Base-by-base conservation (phyloP, 2,329 filamentous ascomycete genomes). In the Aspergillus unguis region DNA sequence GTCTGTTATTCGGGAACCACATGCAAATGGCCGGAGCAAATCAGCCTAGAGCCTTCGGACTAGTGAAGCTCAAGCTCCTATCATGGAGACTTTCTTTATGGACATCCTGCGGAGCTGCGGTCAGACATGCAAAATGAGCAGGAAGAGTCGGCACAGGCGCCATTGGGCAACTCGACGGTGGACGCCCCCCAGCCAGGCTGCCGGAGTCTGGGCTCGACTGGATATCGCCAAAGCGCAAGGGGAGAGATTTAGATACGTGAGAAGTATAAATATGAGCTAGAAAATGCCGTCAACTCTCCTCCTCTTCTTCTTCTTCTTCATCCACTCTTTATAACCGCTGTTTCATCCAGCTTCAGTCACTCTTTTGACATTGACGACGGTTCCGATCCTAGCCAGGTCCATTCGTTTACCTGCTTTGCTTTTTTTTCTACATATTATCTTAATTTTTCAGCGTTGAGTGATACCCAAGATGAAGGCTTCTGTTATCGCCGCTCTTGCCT, bases 401-500 rank as follows among this genome's bases (percentile, higher is more conserved):
- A 25, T 53, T 50, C 44, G 29, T 32, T 37, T 38, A 27, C 37
- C 45, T 49, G 36, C 36, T 35, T 36, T 49, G 1, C 9, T 23
- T 35, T 33, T 4, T 49, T 29, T 33, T 44, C 33, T 50, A 44
- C 40, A n/a, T 17, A 17, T 17, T 17, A 17, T 17, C 17, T 17
- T 17, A 17, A 17, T 17, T 17, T 17, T 45, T 45, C 42, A 49
- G 45, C 46, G 46, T 53, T 48, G 26, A 42, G 33, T 49, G 48
- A 48, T 38, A 40, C 50, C 50, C 55, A 54, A 44, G n/a, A 61
- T 61, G 59, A 61, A 53, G 53, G 52, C 54, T 32, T 51, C 57
- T 35, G 38, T 56, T 32, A 32, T 59, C 28, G 56, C 59, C 33
- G 55, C 55, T 37, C 46, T 61, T 10, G 52, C 52, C 41, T 54